phyloP scores from a whole-genome alignment of 768 basidiomycete genomes.

The Punctularia strigosozonata region DNA sequence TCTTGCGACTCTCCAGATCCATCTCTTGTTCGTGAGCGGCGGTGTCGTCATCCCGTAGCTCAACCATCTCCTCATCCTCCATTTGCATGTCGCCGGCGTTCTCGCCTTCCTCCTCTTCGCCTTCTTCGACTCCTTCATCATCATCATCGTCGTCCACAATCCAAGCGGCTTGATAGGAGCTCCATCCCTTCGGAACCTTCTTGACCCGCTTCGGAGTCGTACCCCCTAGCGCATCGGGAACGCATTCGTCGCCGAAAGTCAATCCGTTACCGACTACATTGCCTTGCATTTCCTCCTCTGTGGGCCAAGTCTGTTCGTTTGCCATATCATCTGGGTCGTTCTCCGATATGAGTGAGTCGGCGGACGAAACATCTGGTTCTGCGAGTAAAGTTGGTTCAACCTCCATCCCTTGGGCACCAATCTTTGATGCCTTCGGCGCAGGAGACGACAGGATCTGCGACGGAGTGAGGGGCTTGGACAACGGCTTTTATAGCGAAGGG shows the following conservation, averaged over 20 bases:
- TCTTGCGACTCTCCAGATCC: conserved; percentile 41
- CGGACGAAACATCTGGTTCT: conserved; percentile 48
- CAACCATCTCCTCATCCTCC: conserved; percentile 48
- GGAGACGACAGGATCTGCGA: conserved; percentile 72
- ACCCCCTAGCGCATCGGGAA: conserved; percentile 56
- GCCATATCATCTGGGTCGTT: conserved; percentile 83
- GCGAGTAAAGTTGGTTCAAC: conserved; percentile 55
- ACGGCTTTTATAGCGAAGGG: not conserved
- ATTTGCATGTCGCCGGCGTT: conserved; percentile 23
- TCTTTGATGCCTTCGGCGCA: conserved; percentile 26
- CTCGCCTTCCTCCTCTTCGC: conserved; percentile 18
- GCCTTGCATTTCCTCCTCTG: conserved; percentile 84
- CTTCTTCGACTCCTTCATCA: conserved; percentile 24
- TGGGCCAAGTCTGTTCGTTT: conserved; percentile 98
- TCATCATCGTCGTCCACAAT: conserved; percentile 70
- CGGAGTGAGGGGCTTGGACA: too few relatives aligned
- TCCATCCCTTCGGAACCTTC: conserved; percentile 88
- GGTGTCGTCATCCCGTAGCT: conserved; percentile 24
- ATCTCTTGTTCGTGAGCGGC: conserved; percentile 42
- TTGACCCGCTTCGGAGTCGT: conserved; percentile 76
- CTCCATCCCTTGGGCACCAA: conserved; percentile 41
- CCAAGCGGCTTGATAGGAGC: conserved; percentile 96
- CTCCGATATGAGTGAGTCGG: conserved; percentile 78
- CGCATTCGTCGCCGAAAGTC: too few relatives aligned
- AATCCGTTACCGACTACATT: too few relatives aligned